A percentile compares a stretch with the other conserved stretches of the same genome.
These are phyloP conservation scores for Rhizophagus sp. DNA, from an alignment of 192 early-diverging fungal genomes.

Conservation along the genomic window DNA sequence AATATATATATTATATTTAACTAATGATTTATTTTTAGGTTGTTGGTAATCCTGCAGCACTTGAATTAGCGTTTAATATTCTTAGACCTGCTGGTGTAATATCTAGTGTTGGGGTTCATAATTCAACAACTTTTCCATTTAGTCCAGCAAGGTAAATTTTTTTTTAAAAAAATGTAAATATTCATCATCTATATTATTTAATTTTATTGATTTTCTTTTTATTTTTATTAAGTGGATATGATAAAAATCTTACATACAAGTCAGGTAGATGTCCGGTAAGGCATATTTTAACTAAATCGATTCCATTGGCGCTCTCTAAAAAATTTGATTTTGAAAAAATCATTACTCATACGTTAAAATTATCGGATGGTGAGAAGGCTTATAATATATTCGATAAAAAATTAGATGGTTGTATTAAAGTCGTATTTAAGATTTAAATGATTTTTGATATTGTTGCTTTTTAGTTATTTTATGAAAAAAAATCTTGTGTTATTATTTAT, in stretches of 20 bases:
- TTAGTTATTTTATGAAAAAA: too few relatives aligned
- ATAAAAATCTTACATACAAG: slow-evolving; percentile 56
- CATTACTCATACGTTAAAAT: slow-evolving; percentile 44
- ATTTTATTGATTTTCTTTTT: background rate
- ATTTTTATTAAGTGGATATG: slow-evolving; percentile 39
- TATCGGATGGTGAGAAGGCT: slow-evolving; percentile 46
- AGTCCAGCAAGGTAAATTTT: slow-evolving; percentile 39
- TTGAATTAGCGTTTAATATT: slow-evolving; percentile 45
- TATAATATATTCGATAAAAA: slow-evolving; percentile 50
- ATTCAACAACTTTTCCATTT: slow-evolving; percentile 51
- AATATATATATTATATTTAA: too few relatives aligned
- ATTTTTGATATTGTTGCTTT: too few relatives aligned
- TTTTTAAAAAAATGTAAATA: slow-evolving; percentile 1
- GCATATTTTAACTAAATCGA: slow-evolving; percentile 44
- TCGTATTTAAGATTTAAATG: slow-evolving; percentile 35
- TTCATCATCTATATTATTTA: background rate
- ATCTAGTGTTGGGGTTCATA: slow-evolving; percentile 57
- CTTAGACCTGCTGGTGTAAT: slow-evolving; percentile 53
- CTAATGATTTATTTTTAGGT: slow-evolving; percentile 25
- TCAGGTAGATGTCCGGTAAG: slow-evolving; percentile 55
- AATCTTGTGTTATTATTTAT: too few relatives aligned
- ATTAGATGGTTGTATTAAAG: slow-evolving; percentile 42
- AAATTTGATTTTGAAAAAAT: slow-evolving; percentile 45
- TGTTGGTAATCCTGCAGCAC: slow-evolving; percentile 47
- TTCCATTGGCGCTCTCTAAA: slow-evolving; percentile 33